Base-by-base conservation (phyloP, 345 rosid species). In the Microcos paniculata region DNA sequence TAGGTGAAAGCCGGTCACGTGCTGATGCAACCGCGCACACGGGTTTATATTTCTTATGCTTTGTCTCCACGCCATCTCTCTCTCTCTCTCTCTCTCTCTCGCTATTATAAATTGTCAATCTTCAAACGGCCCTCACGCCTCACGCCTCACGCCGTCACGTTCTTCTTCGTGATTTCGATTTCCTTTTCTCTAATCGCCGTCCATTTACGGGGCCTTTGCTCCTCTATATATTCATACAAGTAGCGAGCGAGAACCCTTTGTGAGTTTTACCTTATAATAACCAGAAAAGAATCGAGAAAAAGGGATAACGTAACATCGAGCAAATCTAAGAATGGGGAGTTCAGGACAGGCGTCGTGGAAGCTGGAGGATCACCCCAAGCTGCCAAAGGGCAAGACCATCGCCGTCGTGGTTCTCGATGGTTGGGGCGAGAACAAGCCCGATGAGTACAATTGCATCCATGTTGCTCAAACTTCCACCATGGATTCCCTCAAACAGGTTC, bases 401-500 rank as follows among this genome's bases (percentile, higher is more conserved):
- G 99, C 92, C 38, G 21, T 93, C 75, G 82, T 96, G n/a, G 97
- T 96, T 38, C 83, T 93, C 79, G 99, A 96, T 83, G 99, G 99
- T 0, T 96, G 99, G 98, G 99, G 97, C 8, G 99, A 96, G 87
- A 86, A 88, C 69, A 88, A 80, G 59, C 91, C 96, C 38, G 96
- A 96, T 84, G 80, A 84, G 67, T 96, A 83, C 70, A 96, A 96
- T 75, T 93, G 98, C 56, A 96, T 96, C 87, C 97, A 96, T 74
- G 83, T 86, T 59, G 99, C 98, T 31, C 87, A 93, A 1, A 96
- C 99, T 24, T 97, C 95, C 8, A 79, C 91, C 86, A 96, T 93
- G 97, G 96, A 96, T 77, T 90, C 97, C 77, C 90, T 96, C 76
- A 96, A 93, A 80, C 40, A 83, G 83, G 98, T 94, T 78, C n/a